Percentiles rank a stretch among this genome's conserved stretches.
phyloP scores from a whole-genome alignment of 495 filamentous ascomycete genomes.

The Tuber brumale region DNA sequence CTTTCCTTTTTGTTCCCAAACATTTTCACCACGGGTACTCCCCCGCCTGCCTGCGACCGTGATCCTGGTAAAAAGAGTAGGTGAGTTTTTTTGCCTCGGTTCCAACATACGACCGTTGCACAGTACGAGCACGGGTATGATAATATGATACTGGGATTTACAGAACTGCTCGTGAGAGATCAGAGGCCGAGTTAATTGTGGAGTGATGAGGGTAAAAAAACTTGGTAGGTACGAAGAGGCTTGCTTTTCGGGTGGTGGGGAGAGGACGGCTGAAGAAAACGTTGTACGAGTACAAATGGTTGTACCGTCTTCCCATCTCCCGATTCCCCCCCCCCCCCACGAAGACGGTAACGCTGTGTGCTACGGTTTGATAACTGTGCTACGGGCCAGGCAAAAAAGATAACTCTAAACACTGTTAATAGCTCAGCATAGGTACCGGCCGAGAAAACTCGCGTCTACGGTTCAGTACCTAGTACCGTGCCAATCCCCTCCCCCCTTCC shows the following conservation, averaged over 20 bases:
- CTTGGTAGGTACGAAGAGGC: no score
- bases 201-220: no score
- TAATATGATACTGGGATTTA: no score
- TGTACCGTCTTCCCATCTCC: neutral
- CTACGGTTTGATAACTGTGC: neutral
- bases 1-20: neutral
- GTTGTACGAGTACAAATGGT: neutral
- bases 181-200: no score
- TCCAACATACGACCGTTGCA: neutral
- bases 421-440: no score
- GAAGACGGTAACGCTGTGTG: neutral
- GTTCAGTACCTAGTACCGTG: no score
- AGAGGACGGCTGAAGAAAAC: neutral
- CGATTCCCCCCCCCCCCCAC: no score
- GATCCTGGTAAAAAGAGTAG: neutral
- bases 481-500: no score
- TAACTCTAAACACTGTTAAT: neutral
- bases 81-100: neutral
- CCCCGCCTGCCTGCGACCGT: neutral
- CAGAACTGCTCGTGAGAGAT: no score
- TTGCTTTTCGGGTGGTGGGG: no score
- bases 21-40: neutral
- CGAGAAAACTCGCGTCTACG: neutral
- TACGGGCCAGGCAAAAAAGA: neutral
- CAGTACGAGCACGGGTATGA: no score